phyloP scores from a whole-genome alignment of 2,329 filamentous ascomycete genomes.

The Albifimbria verrucaria region DNA sequence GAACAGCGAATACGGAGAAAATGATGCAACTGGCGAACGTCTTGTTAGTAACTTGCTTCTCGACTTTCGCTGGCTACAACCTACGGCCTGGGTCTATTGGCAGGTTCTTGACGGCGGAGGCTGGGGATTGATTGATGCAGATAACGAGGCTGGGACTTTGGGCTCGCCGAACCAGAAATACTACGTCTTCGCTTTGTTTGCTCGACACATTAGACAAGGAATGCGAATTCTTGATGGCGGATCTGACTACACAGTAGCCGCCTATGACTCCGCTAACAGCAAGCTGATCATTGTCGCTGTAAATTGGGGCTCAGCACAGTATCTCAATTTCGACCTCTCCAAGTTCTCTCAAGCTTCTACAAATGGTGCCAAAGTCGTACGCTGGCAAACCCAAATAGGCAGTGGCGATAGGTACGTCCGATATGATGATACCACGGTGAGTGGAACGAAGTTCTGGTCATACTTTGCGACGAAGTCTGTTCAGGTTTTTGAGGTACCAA shows the following conservation, averaged over 20 bases:
- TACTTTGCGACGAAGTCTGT: constrained; percentile 2
- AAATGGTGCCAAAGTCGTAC: not conserved
- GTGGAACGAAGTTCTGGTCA: constrained; percentile 8
- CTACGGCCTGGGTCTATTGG: constrained; percentile 43
- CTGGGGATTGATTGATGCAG: constrained; percentile 37
- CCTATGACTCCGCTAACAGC: constrained; percentile 29
- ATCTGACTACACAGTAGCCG: constrained; percentile 31
- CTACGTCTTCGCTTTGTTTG: constrained; percentile 38
- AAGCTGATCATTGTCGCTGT: constrained; percentile 36
- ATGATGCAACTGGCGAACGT: constrained; percentile 30
- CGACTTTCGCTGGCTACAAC: constrained; percentile 36
- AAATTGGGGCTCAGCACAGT: constrained; percentile 34
- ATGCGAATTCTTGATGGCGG: constrained; percentile 36
- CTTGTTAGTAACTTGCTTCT: constrained; percentile 34
- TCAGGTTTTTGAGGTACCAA: constrained; percentile 5
- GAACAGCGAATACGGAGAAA: constrained; percentile 42
- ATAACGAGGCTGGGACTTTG: constrained; percentile 30
- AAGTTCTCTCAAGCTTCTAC: constrained; percentile 19
- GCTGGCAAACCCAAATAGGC: not conserved
- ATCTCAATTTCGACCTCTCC: constrained; percentile 36
- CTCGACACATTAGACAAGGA: constrained; percentile 36
- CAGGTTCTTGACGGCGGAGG: constrained; percentile 36
- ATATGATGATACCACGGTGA: not conserved
- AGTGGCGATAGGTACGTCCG: not conserved
- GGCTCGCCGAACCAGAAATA: constrained; percentile 33